phyloP scores from a whole-genome alignment of 2,329 filamentous ascomycete species.

The Ophiostoma sp. region DNA sequence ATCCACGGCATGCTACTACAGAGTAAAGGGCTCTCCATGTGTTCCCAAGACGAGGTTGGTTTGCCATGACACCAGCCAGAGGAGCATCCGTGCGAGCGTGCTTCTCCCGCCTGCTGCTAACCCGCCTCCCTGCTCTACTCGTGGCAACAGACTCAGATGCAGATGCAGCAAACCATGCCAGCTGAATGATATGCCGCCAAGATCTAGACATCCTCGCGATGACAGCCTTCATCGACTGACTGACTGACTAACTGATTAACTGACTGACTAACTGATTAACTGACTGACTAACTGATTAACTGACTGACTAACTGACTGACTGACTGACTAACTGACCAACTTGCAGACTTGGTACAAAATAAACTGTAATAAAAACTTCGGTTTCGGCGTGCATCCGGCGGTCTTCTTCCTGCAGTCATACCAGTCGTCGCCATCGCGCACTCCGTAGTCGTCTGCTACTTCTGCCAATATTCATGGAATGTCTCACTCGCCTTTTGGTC shows the following conservation, averaged over 20 bases:
- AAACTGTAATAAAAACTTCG: background rate
- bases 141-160: background rate
- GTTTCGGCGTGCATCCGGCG: background rate
- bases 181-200: constrained; percentile 11
- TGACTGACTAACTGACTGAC: background rate
- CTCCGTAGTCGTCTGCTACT: too few species aligned
- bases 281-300: too few species aligned
- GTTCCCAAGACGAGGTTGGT: background rate
- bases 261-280: too few species aligned
- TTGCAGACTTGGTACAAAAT: background rate
- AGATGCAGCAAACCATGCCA: constrained; percentile 7
- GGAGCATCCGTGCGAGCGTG: background rate
- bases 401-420: background rate
- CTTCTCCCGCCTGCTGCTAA: background rate
- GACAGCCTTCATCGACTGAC: background rate
- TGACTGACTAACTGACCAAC: too few species aligned
- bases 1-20: background rate
- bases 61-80: background rate
- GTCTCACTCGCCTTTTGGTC: background rate
- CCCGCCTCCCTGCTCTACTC: background rate
- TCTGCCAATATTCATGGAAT: background rate
- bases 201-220: background rate
- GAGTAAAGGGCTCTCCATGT: background rate
- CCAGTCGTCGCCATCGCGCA: too few species aligned
- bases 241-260: too few species aligned